Base-by-base conservation (phyloP, 148 eudicot genomes). In the Limonium bicolor region DNA sequence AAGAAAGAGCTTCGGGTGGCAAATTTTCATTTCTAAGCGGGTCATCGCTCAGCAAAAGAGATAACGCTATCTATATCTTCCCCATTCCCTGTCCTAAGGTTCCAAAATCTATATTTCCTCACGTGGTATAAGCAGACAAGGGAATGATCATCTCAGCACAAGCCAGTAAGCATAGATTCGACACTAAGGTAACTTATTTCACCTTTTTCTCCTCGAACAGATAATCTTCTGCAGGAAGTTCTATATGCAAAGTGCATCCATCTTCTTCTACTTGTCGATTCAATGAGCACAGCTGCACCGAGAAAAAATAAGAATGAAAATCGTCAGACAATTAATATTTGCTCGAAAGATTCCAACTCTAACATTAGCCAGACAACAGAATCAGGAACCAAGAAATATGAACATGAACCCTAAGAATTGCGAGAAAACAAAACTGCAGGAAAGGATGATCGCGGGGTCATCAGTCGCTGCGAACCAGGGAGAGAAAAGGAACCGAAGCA, bases 201-300 rank as follows among this genome's bases (percentile, higher is more conserved):
- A 37, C 94, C 71, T 60, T 76, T 62, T 78, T 86, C 53, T 70
- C 78, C 45, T 68, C 75, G 17, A 63, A 69, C 4, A 78, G 50
- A 29, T 74, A 71, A 41, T 86, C 96, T 20, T 65, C 64, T 63
- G 64, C 70, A 45, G 80, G 27, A 12, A 82, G 69, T 55, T 67
- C 57, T 6, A 78, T 61, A 60, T 66, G 64, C 52, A 86, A 49
- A 46, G 46, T 46, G 58, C 49, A 44, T 11, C 48, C 72, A 46
- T 62, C 78, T 45, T 33, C 36, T 43, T 55, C 58, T 34, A 27
- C 36, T 6, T 36, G 36, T 32, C 58, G 45, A 54, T 37, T 23
- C 13, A 51, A 55, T 21, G 53, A 28, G 28, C 55, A 58, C 19
- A 53, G 51, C 74, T 67, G 77, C 72, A 23, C 24, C 31, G 27